These are phyloP conservation scores for Coniosporium apollinis DNA, from an alignment of 495 filamentous ascomycete genomes.

Conservation along the genomic window DNA sequence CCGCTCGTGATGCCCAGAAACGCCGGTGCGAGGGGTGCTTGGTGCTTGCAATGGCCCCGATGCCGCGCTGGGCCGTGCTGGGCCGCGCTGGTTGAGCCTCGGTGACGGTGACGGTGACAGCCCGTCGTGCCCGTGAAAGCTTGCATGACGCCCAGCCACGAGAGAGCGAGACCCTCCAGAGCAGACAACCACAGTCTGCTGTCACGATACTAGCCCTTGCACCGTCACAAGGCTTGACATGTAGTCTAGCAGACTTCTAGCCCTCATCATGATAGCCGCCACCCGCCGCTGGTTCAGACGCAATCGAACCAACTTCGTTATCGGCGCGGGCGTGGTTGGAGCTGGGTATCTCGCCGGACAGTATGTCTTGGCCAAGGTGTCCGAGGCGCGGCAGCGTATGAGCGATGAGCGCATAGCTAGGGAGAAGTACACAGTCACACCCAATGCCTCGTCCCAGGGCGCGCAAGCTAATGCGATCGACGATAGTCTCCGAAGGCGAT, in stretches of 20 bases:
- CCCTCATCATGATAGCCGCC: slow-evolving; percentile 54
- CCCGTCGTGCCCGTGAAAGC: too few species aligned
- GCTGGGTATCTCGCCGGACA: slow-evolving; percentile 84
- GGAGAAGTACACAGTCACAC: slow-evolving; percentile 90
- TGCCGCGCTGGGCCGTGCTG: too few species aligned
- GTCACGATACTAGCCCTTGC: too few species aligned
- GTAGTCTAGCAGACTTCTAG: neutral
- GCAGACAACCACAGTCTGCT: too few species aligned
- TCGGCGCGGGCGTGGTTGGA: slow-evolving; percentile 72
- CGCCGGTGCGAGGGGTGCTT: too few species aligned
- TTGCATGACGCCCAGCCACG: too few species aligned
- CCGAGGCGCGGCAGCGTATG: slow-evolving; percentile 86
- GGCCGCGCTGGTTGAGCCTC: too few species aligned
- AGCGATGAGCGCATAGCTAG: slow-evolving; percentile 84
- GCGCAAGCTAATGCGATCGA: neutral
- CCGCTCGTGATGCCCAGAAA: too few species aligned
- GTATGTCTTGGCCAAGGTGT: slow-evolving; percentile 80
- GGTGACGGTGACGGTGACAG: too few species aligned
- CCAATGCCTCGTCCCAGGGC: neutral
- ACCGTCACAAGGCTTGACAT: too few species aligned
- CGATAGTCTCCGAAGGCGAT: slow-evolving; percentile 70
- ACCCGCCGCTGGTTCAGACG: slow-evolving; percentile 77
- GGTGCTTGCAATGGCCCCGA: too few species aligned
- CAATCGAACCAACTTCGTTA: slow-evolving; percentile 76
- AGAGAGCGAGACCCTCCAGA: too few species aligned